phyloP scores from a whole-genome alignment of 129 eudicot genomes.

The Saposhnikovia divaricata region DNA sequence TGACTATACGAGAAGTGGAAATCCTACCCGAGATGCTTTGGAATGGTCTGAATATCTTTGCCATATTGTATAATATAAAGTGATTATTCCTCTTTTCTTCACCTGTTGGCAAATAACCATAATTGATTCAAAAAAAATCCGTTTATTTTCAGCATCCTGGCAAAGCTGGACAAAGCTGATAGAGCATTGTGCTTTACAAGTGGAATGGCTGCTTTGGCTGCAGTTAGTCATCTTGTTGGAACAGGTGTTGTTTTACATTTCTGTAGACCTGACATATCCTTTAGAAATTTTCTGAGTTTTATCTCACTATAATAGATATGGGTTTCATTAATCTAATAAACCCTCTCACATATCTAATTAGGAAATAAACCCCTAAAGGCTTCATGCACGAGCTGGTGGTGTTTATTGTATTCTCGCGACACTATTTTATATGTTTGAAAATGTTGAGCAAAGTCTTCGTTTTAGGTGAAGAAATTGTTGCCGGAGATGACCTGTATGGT shows the following conservation, averaged over 20 bases:
- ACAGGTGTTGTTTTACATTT: conserved; percentile 32
- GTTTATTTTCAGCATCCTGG: conserved; percentile 55
- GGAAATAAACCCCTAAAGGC: not conserved
- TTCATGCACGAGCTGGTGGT: not conserved
- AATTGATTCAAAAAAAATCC: not conserved
- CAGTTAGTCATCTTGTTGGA: conserved; percentile 74
- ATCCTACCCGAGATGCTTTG: conserved; percentile 86
- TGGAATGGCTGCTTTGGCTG: conserved; percentile 99
- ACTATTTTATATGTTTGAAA: not conserved
- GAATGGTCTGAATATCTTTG: conserved; percentile 48
- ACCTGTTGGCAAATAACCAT: not conserved
- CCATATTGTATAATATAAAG: not conserved
- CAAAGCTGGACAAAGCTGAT: conserved; percentile 94
- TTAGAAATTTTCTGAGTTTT: not conserved
- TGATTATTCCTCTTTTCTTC: conserved; percentile 5
- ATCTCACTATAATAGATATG: not conserved
- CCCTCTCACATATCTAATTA: not conserved
- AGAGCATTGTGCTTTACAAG: conserved; percentile 87
- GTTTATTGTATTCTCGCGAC: not conserved
- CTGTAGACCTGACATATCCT: not conserved
- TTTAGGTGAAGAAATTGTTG: conserved; percentile 89
- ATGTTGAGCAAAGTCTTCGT: not conserved
- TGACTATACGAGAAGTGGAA: conserved; percentile 96
- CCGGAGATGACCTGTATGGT: conserved; percentile 95
- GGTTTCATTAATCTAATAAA: not conserved